Conservation (phyloP, 2,329 filamentous ascomycete species). For the Chalaropsis ovoidea region DNA sequence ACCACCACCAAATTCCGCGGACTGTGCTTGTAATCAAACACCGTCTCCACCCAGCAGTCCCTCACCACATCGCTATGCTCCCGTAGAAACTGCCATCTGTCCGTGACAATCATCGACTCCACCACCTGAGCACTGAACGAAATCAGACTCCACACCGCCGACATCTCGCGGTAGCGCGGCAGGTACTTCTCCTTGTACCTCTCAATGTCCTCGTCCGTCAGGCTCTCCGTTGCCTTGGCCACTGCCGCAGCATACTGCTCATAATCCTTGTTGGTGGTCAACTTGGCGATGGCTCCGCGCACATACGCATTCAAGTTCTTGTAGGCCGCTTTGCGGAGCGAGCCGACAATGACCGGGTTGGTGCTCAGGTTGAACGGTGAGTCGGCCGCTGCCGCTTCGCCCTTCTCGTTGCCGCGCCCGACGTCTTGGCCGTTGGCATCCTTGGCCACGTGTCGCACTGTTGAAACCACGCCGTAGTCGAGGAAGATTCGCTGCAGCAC, state of each 20-base stretch:
- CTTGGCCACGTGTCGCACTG: constrained; percentile 37
- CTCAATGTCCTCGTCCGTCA: constrained; percentile 67
- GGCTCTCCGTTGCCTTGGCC: constrained; percentile 50
- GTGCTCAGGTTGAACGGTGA: constrained; percentile 50
- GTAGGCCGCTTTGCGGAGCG: constrained; percentile 71
- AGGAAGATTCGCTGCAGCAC: constrained; percentile 86
- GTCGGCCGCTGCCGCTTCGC: constrained; percentile 23
- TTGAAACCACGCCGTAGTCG: constrained; percentile 65
- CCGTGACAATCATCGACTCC: constrained; percentile 80
- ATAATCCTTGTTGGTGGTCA: constrained; percentile 50
- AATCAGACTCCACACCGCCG: constrained; percentile 88
- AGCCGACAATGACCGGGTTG: constrained; percentile 77
- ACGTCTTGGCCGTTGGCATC: constrained; percentile 26
- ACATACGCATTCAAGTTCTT: constrained; percentile 65
- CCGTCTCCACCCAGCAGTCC: constrained; percentile 80
- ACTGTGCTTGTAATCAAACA: constrained; percentile 79
- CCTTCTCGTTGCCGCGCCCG: constrained; percentile 29
- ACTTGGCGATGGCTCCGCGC: constrained; percentile 66
- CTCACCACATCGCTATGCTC: constrained; percentile 63
- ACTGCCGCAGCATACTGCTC: constrained; percentile 52
- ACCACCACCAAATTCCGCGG: constrained; percentile 90
- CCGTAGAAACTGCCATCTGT: constrained; percentile 76
- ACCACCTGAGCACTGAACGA: constrained; percentile 84
- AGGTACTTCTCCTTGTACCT: constrained; percentile 57
- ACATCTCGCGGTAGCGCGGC: constrained; percentile 66